Evolutionary conservation across 495 filamentous ascomycete species (phyloP).

Genomic region (Glonium stellatum): DNA sequence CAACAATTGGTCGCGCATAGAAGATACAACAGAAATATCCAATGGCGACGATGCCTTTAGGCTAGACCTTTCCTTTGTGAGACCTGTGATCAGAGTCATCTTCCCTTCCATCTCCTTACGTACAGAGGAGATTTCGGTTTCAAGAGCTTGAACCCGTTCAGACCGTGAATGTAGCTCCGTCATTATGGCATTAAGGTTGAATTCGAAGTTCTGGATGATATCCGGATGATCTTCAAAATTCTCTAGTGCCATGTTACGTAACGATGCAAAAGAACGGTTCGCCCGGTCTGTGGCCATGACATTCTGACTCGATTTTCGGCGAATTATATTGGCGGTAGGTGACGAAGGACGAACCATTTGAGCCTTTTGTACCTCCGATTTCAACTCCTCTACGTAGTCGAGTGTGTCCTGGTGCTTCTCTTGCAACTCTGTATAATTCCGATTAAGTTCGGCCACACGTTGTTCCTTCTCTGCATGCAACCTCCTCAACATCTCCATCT

Average conservation of each 20-base stretch:
- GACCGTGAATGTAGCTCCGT: slow-evolving; percentile 81
- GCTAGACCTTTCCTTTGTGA: slow-evolving; percentile 85
- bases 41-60: slow-evolving; percentile 76
- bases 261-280: slow-evolving; percentile 81
- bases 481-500: slow-evolving; percentile 63
- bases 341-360: slow-evolving; percentile 56
- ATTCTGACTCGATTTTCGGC: slow-evolving; percentile 90
- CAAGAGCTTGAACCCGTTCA: slow-evolving; percentile 81
- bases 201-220: slow-evolving; percentile 83
- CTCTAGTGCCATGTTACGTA: slow-evolving; percentile 79
- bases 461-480: slow-evolving; percentile 70
- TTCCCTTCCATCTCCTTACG: slow-evolving; percentile 96
- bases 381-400: slow-evolving; percentile 80
- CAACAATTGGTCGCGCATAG: slow-evolving; percentile 77
- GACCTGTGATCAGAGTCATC: slow-evolving; percentile 85
- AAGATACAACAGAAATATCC: slow-evolving; percentile 86
- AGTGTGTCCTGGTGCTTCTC: slow-evolving; percentile 73
- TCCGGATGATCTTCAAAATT: slow-evolving; percentile 78
- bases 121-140: slow-evolving; percentile 72
- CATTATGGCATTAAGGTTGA: slow-evolving; percentile 86
- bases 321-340: slow-evolving; percentile 68
- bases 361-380: slow-evolving; percentile 72
- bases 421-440: slow-evolving; percentile 75
- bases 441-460: slow-evolving; percentile 59
- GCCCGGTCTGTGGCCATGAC: slow-evolving; percentile 79